Evolutionary conservation across 495 filamentous ascomycete genomes (phyloP).

Genomic region (Hyaloscypha hepaticicola): DNA sequence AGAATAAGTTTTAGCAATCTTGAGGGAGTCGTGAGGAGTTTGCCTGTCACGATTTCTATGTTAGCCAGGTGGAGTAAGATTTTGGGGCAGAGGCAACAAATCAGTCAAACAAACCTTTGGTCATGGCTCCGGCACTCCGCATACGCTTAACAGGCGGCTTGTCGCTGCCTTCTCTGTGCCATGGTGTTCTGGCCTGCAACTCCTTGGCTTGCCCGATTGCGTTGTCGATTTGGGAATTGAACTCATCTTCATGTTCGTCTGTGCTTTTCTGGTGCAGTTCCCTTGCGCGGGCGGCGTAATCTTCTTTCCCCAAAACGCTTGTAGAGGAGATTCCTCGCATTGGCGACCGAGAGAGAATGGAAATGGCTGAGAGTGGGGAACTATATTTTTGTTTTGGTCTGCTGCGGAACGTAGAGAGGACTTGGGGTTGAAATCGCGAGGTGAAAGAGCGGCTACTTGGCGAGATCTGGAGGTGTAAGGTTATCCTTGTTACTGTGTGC

Average conservation of each 20-base stretch:
- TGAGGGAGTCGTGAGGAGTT: conserved; percentile 87
- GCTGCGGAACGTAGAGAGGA: conserved; percentile 19
- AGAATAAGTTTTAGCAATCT: conserved; percentile 86
- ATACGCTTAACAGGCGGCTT: conserved; percentile 50
- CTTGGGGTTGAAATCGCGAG: background rate
- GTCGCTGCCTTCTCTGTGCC: conserved; percentile 68
- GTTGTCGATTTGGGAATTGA: conserved; percentile 36
- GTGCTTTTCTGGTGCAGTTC: conserved; percentile 30
- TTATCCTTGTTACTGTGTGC: background rate
- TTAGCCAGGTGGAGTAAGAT: conserved; percentile 46
- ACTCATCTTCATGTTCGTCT: conserved; percentile 25
- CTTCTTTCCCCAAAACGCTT: background rate
- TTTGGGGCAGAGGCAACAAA: background rate
- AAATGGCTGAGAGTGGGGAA: background rate
- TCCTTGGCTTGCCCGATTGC: conserved; percentile 47
- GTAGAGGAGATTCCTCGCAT: conserved; percentile 7
- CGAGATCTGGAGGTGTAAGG: background rate
- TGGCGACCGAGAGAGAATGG: background rate
- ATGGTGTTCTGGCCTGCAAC: conserved; percentile 55
- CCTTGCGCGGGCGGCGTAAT: conserved; percentile 15
- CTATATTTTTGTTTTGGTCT: background rate
- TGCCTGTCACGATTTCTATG: conserved; percentile 69
- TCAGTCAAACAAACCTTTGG: conserved; percentile 33
- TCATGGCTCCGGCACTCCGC: conserved; percentile 31
- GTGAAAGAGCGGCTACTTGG: background rate